Evolutionary conservation across 441 rosid species (phyloP), one percentile per base, ranked within the genome.

Genomic region (Populus hybrid): DNA sequence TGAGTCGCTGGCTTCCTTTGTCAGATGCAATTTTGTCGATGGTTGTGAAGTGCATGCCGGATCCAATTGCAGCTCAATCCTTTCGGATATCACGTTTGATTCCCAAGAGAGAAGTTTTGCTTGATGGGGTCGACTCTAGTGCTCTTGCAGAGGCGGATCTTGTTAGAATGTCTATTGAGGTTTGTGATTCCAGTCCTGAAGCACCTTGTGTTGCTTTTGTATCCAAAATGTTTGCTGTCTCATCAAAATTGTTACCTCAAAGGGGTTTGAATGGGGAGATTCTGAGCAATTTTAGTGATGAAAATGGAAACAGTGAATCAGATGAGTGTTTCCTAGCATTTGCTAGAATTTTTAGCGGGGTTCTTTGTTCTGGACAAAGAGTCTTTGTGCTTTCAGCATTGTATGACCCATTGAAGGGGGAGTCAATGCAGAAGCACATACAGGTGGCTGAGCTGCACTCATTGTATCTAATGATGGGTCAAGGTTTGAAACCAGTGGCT

Each of bases 261-360:
- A 87, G 83, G 66, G 97, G 93, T 79, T 84, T 88, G 12, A 83
- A 88, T 72, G 92, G 93, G 79, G 98, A 92, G 82, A 79, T 84
- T 72, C 79, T 92, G 85, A 85, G 86, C 65, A 88, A 85, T 78
- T 79, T 73, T 36, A 71, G 77, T 14, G 95, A 88, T n/a, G 94
- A 91, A 73, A 88, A 87, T 38, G 90, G 87, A 67, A 83, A 32
- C 65, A 78, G 85, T 61, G 96, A 91, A 80, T 90, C 96, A 6
- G 97, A 92, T 70, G 99, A 95, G 85, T 95, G 98, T 72, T 95
- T 95, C 83, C 97, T 95, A 81, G 97, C 97, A 67, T 95, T 94
- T 88, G 99, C 97, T 50, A 90, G 98, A 89, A 84, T 92, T 78
- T 95, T 95, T 83, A 94, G 99, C 8, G 98, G 97, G 69, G 91